phyloP scores from a whole-genome alignment of 371 early-diverging fungal species.

The Cladochytrium tenue region DNA sequence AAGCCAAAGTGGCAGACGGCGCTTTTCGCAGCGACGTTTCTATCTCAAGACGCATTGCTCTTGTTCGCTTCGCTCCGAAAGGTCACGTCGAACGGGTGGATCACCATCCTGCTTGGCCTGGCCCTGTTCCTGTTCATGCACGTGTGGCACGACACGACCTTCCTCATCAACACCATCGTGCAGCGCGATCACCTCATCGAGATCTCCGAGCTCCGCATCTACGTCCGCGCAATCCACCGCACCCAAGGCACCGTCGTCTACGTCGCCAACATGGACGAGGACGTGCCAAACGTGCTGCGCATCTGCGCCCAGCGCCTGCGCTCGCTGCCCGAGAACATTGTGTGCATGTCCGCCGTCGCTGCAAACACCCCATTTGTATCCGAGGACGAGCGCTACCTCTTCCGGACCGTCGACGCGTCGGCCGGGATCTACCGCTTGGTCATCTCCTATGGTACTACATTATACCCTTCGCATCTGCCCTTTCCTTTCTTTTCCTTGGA shows the following conservation, averaged over 20 bases:
- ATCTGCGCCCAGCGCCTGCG: constrained; percentile 36
- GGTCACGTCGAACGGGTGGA: constrained; percentile 32
- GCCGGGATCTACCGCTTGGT: constrained; percentile 45
- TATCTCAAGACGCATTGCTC: constrained; percentile 28
- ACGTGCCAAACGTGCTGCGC: constrained; percentile 42
- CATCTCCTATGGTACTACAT: constrained; percentile 35
- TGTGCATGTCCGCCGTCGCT: constrained; percentile 38
- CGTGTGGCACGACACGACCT: constrained; percentile 30
- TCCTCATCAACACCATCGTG: constrained; percentile 29
- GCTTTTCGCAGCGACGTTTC: constrained; percentile 24
- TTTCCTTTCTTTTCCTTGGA: constrained; percentile 3
- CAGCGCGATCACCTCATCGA: constrained; percentile 26
- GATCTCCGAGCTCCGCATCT: constrained; percentile 32
- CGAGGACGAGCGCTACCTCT: constrained; percentile 40
- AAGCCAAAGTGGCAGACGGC: constrained; percentile 22
- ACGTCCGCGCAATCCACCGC: constrained; percentile 30
- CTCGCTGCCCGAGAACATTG: constrained; percentile 38
- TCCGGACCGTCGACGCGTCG: constrained; percentile 39
- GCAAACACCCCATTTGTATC: constrained; percentile 40
- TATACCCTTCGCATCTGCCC: not conserved
- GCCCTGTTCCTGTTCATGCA: constrained; percentile 38
- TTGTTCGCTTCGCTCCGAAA: constrained; percentile 27
- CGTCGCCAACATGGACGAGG: constrained; percentile 46
- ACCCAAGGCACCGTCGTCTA: constrained; percentile 42
- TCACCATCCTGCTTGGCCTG: constrained; percentile 25